Evolutionary conservation across 1,284 basidiomycete genomes (phyloP), one percentile per base, ranked within the genome.

Genomic region (Fomitiporia mediterranea): DNA sequence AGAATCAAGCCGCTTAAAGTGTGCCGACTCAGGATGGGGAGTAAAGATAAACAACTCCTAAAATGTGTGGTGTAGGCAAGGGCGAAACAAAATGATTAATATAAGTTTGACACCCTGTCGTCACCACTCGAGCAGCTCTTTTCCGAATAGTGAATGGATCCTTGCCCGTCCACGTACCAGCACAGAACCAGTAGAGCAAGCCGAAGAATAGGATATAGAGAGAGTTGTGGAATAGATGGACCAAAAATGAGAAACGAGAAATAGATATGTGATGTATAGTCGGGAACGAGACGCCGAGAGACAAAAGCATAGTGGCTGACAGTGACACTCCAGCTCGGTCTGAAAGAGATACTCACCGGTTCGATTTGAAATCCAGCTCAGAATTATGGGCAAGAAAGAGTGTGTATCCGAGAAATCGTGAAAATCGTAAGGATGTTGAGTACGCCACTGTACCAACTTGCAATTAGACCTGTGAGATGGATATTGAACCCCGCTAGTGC

Each of bases 321-420:
- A 42, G n/a, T 11, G n/a, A n/a, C n/a, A n/a, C n/a, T 28, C 21
- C 28, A 43, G 28, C 25, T 19, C 2, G 15, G 35, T 4, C 44
- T n/a, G 32, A 55, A 50, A 32, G 28, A 17, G 37, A 19, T 43
- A 50, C 54, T 55, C 54, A 55, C 54, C 46, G 37, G 54, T 50
- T 40, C 23, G 50, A 55, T 42, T 50, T 9, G 13, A 40, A 55
- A 50, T 34, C 15, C 2, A 19, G 39, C 7, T 25, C 11, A 11
- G 32, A 13, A 6, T 6, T 34, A 6, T 13, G 13, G 23, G 27
- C 27, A 30, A 30, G 9, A 23, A 9, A 46, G 11, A n/a, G 25
- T 13, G 11, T n/a, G 25, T 34, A 34, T 28, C 27, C 7, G 30
- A 28, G 25, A 28, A 46, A 28, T n/a, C n/a, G n/a, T 4, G 23